These are phyloP conservation scores for Blastobotrys aristatus DNA, from an alignment of 1,139 yeast genomes.

Conservation along the genomic window DNA sequence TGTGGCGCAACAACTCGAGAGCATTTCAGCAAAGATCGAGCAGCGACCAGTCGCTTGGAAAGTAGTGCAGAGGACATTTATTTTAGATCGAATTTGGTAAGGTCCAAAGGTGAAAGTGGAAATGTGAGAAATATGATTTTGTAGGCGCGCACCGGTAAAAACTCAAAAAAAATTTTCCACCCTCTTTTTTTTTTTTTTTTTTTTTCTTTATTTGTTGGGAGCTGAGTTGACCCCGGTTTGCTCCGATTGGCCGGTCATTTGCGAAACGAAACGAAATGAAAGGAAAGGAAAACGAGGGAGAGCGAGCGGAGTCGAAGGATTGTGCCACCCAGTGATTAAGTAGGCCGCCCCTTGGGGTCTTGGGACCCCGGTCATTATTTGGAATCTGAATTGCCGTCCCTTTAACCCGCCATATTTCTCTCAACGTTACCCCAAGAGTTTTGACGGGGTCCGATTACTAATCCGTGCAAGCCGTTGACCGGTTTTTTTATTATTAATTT, in stretches of 20 bases:
- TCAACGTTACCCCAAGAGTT: too few species aligned
- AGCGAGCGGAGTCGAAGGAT: too few species aligned
- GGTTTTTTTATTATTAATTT: too few species aligned
- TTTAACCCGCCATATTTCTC: too few species aligned
- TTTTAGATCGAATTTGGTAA: background rate
- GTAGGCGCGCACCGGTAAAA: background rate
- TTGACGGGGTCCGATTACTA: too few species aligned
- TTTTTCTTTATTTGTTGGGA: background rate
- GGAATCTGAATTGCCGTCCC: too few species aligned
- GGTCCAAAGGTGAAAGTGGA: background rate
- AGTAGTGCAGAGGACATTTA: conserved; percentile 17
- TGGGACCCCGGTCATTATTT: too few species aligned
- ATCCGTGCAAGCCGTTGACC: too few species aligned
- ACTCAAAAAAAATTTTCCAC: background rate
- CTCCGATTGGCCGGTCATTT: background rate
- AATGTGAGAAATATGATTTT: background rate
- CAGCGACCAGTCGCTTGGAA: conserved; percentile 15
- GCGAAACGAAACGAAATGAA: background rate
- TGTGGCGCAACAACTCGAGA: background rate
- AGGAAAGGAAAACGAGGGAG: background rate
- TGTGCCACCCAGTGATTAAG: too few species aligned
- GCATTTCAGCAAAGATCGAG: conserved; percentile 12
- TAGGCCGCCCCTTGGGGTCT: too few species aligned
- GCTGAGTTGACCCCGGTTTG: background rate
- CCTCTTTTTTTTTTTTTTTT: background rate